Conservation (phyloP, 306 rosid species). For the Trichosanthes truncata region DNA sequence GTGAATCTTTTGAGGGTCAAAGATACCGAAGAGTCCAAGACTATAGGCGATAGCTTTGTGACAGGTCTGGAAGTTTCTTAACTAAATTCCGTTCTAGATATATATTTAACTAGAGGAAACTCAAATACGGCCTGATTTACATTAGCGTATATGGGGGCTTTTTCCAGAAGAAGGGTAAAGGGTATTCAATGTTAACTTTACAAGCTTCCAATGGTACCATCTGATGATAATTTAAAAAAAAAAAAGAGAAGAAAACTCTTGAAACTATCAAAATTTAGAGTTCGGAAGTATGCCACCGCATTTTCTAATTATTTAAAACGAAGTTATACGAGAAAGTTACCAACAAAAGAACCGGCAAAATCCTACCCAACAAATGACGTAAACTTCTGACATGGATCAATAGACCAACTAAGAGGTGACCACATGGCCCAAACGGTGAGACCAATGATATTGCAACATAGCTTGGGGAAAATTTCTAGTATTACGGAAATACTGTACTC, state of each 20-base stretch:
- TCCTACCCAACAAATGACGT: background rate
- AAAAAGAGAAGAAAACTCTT: background rate
- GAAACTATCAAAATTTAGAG: background rate
- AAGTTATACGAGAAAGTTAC: background rate
- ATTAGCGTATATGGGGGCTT: no score
- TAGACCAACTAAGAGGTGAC: background rate
- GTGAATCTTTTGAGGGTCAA: background rate
- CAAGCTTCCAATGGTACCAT: background rate
- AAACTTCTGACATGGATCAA: background rate
- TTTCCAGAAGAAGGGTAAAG: background rate
- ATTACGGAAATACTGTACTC: no score
- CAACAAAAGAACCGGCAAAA: background rate
- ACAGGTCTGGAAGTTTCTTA: background rate
- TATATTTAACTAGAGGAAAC: no score
- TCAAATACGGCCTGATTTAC: no score
- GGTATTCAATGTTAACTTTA: background rate
- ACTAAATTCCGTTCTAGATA: background rate
- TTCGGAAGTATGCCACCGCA: background rate
- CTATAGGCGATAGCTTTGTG: background rate
- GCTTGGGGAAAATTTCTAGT: no score
- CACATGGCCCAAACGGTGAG: background rate
- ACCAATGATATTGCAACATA: background rate
- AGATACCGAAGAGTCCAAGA: background rate
- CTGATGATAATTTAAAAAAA: background rate
- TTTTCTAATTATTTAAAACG: background rate